phyloP scores from a whole-genome alignment of 345 rosid genomes.

The Brassica incana region DNA sequence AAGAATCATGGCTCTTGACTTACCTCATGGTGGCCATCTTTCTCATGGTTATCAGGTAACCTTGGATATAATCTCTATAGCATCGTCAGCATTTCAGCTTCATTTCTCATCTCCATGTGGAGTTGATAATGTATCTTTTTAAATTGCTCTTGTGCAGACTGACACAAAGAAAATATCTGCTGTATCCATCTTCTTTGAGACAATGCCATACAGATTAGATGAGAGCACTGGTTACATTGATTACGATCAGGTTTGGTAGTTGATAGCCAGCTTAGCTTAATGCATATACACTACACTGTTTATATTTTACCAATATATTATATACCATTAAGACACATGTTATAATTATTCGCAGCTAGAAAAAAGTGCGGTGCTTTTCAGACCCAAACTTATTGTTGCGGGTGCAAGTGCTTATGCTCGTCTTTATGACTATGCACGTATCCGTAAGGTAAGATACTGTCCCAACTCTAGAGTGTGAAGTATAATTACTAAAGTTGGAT shows the following conservation, averaged over 20 bases:
- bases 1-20: slow-evolving; percentile 95
- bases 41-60: slow-evolving; percentile 98
- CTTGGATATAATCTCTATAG: not conserved
- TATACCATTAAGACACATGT: not conserved
- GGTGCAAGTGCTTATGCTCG: slow-evolving; percentile 99
- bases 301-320: not conserved
- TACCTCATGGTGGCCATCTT: slow-evolving; percentile 99
- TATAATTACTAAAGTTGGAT: not conserved
- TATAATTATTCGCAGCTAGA: slow-evolving; percentile 59
- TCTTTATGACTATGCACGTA: slow-evolving; percentile 86
- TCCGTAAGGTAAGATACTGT: slow-evolving; percentile 65
- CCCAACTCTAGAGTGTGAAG: slow-evolving; percentile 10
- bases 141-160: slow-evolving; percentile 55
- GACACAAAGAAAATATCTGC: slow-evolving; percentile 96
- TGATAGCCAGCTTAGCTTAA: slow-evolving; percentile 5
- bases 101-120: not conserved
- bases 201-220: slow-evolving; percentile 92
- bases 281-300: not conserved
- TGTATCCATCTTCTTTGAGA: slow-evolving; percentile 91
- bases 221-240: slow-evolving; percentile 92
- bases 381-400: slow-evolving; percentile 95
- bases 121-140: not conserved
- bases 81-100: not conserved
- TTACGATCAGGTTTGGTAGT: slow-evolving; percentile 72
- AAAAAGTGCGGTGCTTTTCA: slow-evolving; percentile 76